Percentiles rank a stretch among this genome's conserved stretches.
phyloP scores from a whole-genome alignment of 768 basidiomycete genomes.

The Pleurotus tuber-regium region DNA sequence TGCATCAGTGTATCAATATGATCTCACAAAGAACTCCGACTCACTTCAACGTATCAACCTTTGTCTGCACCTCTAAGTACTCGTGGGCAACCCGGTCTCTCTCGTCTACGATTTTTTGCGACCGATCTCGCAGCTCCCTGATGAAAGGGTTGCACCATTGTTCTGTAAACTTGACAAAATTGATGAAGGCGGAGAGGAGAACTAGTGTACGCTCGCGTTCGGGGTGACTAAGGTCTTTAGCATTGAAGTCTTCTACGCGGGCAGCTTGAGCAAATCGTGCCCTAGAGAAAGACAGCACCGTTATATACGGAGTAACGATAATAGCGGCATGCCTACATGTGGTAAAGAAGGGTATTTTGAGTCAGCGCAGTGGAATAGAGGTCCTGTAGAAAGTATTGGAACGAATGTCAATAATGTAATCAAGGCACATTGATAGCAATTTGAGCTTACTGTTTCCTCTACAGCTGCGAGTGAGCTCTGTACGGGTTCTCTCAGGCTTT shows the following conservation, averaged over 20 bases:
- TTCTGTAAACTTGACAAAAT: constrained; percentile 88
- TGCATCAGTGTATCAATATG: constrained; percentile 1
- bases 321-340: constrained; percentile 63
- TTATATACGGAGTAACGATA: too few relatives aligned
- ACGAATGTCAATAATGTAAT: not conserved
- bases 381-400: constrained; percentile 44
- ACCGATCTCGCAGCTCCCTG: constrained; percentile 57
- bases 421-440: not conserved
- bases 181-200: constrained; percentile 86
- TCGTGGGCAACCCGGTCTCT: constrained; percentile 55
- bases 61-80: constrained; percentile 45
- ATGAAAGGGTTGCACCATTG: constrained; percentile 64
- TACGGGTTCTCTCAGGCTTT: constrained; percentile 55
- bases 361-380: constrained; percentile 57
- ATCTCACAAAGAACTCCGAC: constrained; percentile 18
- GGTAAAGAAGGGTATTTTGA: constrained; percentile 65
- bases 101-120: constrained; percentile 54
- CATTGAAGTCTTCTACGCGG: constrained; percentile 71
- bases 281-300: too few relatives aligned
- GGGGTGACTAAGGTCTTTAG: constrained; percentile 72
- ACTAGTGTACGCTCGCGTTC: constrained; percentile 72
- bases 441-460: constrained; percentile 56
- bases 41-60: constrained; percentile 57
- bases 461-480: constrained; percentile 52
- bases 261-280: constrained; percentile 72